Evolutionary conservation across 345 rosid genomes (phyloP).

Genomic region (Populus davidiana): DNA sequence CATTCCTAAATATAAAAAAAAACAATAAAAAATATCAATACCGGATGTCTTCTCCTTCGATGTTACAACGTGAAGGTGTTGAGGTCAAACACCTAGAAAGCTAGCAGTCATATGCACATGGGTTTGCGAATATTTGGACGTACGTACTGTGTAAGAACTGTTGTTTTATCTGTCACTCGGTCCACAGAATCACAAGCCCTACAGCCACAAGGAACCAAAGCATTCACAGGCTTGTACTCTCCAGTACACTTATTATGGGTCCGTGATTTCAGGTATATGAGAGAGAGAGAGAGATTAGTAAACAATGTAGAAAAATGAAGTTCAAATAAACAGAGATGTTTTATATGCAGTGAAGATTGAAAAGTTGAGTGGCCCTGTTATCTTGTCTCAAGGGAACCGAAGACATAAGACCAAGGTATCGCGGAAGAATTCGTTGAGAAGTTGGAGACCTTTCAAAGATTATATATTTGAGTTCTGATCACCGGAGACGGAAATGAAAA

Average conservation of each 20-base stretch:
- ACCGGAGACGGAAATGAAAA: not conserved
- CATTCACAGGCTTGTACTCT: conserved; percentile 25
- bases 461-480: not conserved
- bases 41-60: not conserved
- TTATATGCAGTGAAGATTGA: not conserved
- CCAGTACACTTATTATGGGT: conserved; percentile 20
- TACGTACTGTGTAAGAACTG: conserved; percentile 1
- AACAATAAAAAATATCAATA: too few relatives aligned
- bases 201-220: conserved; percentile 30
- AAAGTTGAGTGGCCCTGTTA: not conserved
- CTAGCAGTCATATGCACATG: conserved; percentile 26
- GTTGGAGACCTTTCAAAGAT: not conserved
- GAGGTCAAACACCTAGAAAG: conserved; percentile 29
- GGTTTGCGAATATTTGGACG: conserved; percentile 23
- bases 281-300: conserved; percentile 2
- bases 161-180: not conserved
- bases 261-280: conserved; percentile 31
- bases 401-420: not conserved
- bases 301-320: not conserved
- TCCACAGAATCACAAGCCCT: conserved; percentile 34
- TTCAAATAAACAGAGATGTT: not conserved
- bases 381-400: not conserved
- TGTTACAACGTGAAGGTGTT: not conserved
- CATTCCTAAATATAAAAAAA: not conserved
- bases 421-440: not conserved